These are phyloP conservation scores for Ascochyta viciae-villosae DNA, from an alignment of 2,329 filamentous ascomycete species.

Conservation along the genomic window DNA sequence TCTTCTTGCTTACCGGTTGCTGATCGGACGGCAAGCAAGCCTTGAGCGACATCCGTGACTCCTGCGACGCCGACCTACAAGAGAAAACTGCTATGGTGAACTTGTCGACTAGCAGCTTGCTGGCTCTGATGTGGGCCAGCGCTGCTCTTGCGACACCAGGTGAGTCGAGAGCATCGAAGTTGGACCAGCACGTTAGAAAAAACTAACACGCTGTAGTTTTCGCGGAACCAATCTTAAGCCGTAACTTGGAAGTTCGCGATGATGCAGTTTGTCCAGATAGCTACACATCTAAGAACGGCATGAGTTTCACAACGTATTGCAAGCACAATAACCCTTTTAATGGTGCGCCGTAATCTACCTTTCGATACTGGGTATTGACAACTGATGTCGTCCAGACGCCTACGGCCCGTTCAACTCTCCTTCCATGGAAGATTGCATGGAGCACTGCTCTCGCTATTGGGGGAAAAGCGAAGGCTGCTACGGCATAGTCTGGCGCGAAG, in stretches of 20 bases:
- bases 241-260: constrained; percentile 25
- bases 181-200: not conserved
- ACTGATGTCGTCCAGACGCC: constrained; percentile 4
- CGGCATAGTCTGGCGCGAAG: constrained; percentile 34
- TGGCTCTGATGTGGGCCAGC: constrained; percentile 31
- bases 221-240: constrained; percentile 20
- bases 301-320: constrained; percentile 43
- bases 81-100: not conserved
- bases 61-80: not conserved
- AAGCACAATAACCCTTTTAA: constrained; percentile 37
- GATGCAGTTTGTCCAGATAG: constrained; percentile 24
- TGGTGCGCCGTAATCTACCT: constrained; percentile 21
- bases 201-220: constrained; percentile 28
- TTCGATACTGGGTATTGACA: not conserved
- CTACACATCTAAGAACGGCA: constrained; percentile 39
- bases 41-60: not conserved
- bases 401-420: constrained; percentile 19
- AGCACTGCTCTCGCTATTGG: constrained; percentile 43
- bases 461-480: constrained; percentile 41
- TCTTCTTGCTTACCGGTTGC: not conserved
- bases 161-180: constrained; percentile 19
- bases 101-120: constrained; percentile 15
- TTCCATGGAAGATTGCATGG: constrained; percentile 38
- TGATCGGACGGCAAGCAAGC: not conserved
- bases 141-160: constrained; percentile 33